phyloP scores from a whole-genome alignment of 352 stramenopile species.

The Phytophthora multivora region DNA sequence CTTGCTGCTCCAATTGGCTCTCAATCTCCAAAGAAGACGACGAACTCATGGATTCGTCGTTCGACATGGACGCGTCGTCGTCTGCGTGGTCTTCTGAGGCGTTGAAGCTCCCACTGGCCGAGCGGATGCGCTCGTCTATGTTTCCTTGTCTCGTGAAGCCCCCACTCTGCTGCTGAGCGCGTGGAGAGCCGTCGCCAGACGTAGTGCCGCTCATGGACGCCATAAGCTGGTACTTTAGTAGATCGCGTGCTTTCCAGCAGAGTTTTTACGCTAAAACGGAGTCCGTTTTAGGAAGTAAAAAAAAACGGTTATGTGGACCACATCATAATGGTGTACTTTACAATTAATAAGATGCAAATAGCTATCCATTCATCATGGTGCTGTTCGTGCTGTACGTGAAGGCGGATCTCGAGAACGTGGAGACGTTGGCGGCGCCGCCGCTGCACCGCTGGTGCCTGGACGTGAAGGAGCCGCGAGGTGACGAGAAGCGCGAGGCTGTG shows the following conservation, averaged over 20 bases:
- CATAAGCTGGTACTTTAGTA: not conserved
- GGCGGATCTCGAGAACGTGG: slow-evolving; percentile 88
- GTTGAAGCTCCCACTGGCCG: slow-evolving; percentile 23
- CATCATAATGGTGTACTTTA: too few species aligned
- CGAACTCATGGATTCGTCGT: slow-evolving; percentile 67
- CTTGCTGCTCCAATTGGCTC: slow-evolving; percentile 10
- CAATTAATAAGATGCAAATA: not conserved
- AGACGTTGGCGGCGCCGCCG: slow-evolving; percentile 65
- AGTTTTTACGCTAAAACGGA: too few species aligned
- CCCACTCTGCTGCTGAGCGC: slow-evolving; percentile 1
- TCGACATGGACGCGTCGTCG: slow-evolving; percentile 57
- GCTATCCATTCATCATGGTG: slow-evolving; percentile 56
- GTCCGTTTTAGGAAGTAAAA: not conserved
- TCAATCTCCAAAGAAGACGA: slow-evolving; percentile 50
- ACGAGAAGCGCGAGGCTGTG: slow-evolving; percentile 79
- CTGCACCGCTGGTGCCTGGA: slow-evolving; percentile 85
- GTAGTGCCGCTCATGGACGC: slow-evolving; percentile 9
- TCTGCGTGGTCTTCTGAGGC: slow-evolving; percentile 22
- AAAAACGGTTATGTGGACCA: not conserved
- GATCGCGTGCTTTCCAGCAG: slow-evolving; percentile 3
- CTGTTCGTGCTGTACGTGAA: slow-evolving; percentile 89
- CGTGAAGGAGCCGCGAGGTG: slow-evolving; percentile 79
- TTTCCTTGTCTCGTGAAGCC: slow-evolving; percentile 16
- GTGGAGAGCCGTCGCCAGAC: slow-evolving; percentile 11
- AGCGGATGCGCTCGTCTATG: slow-evolving; percentile 36